A percentile compares a stretch with the other conserved stretches of the same genome.
These are phyloP conservation scores for Cymbopogon flexuosus DNA, from an alignment of 202 grass and related monocot species.

Conservation along the genomic window DNA sequence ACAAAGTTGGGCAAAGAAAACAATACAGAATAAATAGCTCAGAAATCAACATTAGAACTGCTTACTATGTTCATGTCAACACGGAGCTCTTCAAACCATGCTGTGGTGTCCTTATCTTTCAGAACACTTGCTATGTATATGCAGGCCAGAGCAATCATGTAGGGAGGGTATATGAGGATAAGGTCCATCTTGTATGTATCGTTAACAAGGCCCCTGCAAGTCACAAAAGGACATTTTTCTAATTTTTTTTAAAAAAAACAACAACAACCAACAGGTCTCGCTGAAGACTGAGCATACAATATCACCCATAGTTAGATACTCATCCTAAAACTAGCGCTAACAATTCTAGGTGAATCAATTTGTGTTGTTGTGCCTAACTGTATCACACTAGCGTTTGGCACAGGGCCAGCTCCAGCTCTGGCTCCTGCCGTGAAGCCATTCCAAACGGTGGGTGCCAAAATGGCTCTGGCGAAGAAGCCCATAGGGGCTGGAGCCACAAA, in stretches of 20 bases:
- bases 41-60: not conserved
- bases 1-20: not conserved
- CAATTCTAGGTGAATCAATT: not conserved
- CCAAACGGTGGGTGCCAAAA: not conserved
- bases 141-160: conserved; percentile 94
- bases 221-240: not conserved
- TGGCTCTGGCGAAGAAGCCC: not conserved
- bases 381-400: not conserved
- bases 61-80: conserved; percentile 92
- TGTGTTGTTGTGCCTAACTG: not conserved
- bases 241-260: not conserved
- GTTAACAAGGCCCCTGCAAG: conserved; percentile 88
- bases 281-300: conserved; percentile 4
- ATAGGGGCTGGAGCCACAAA: not conserved
- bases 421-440: not conserved
- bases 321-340: not conserved
- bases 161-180: conserved; percentile 88
- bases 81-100: conserved; percentile 89
- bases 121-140: conserved; percentile 87
- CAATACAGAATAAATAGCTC: not conserved
- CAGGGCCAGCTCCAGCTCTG: not conserved
- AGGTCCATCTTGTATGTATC: conserved; percentile 99
- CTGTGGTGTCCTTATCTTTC: conserved; percentile 79
- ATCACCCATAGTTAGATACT: not conserved
- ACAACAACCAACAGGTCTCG: not conserved